Evolutionary conservation across 257 asterid species (phyloP), one percentile per base, ranked within the genome.

Genomic region (Lantana camara): DNA sequence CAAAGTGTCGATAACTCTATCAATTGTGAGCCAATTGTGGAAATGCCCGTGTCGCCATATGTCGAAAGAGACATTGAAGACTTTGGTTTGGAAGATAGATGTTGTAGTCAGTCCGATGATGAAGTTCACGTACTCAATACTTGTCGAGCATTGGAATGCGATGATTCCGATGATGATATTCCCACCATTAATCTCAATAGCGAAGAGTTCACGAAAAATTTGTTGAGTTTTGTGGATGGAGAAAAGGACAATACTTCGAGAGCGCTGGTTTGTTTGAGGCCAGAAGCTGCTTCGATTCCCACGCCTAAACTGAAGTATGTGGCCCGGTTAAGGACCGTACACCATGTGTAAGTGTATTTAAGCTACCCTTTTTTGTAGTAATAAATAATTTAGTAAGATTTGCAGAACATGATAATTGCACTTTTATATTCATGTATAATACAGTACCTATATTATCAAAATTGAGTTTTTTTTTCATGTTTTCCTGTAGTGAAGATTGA

Each of bases 11-110:
- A 35, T 40, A 22, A 37, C 41, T 15, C 20, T 57, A 9, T 4
- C 49, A 32, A 34, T 29, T 73, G 58, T 27, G 80, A 83, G 13
- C 88, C 89, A 3, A 76, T 78, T 7, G n/a, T 81, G 44, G 92
- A 87, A 72, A 19, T 72, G 20, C 92, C 96, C 23, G 10, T 63
- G 52, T 60, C 74, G 16, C 75, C 65, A 9, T 5, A 1, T 3
- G 14, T 32, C 42, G 67, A 67, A 17, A 35, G 29, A 41, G 84
- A 60, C 23, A 57, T 63, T 8, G 69, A 60, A 9, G 75, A 69
- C 21, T 51, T 13, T 17, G 48, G 32, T 27, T 27, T 27, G 32
- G 32, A 27, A 27, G 32, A 27, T 2, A 27, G 5, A 5, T 2
- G 40, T 10, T 35, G 40, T 35, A 35, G 7, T 35, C 40, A 3